phyloP scores from a whole-genome alignment of 768 basidiomycete genomes.

The Termitomyces titanicus region DNA sequence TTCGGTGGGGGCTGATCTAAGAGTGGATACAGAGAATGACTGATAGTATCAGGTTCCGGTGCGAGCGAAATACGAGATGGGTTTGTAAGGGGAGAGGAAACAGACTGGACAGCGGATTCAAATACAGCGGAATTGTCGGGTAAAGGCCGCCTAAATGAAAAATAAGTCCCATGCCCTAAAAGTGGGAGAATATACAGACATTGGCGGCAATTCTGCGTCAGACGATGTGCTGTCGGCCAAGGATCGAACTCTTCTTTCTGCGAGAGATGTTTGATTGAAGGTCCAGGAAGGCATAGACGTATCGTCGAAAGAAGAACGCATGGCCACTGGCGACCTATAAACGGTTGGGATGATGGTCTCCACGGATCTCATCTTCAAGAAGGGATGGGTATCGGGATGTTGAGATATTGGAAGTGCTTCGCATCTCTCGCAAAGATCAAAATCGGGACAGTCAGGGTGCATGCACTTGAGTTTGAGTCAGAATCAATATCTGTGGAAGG shows the following conservation, averaged over 20 bases:
- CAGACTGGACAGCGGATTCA: not conserved
- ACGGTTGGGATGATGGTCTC: slow-evolving; percentile 40
- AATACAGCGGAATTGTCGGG: not conserved
- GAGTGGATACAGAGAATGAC: slow-evolving; percentile 6
- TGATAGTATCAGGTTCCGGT: not conserved
- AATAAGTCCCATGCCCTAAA: not conserved
- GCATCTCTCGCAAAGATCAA: slow-evolving; percentile 76
- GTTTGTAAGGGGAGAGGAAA: not conserved
- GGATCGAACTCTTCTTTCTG: not conserved
- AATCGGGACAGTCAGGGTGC: slow-evolving; percentile 74
- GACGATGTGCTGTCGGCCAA: not conserved
- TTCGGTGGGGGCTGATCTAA: not conserved
- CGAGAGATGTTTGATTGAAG: not conserved
- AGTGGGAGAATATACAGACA: not conserved
- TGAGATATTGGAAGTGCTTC: slow-evolving; percentile 77
- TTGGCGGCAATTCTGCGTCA: not conserved
- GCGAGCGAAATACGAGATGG: not conserved
- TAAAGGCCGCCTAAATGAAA: not conserved
- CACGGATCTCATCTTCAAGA: slow-evolving; percentile 67
- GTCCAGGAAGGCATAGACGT: not conserved
- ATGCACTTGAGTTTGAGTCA: slow-evolving; percentile 52
- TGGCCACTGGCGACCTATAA: slow-evolving; percentile 12
- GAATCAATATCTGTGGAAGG: not conserved
- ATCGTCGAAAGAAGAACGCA: not conserved
- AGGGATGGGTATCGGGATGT: slow-evolving; percentile 66